Conservation (phyloP, 768 basidiomycete species). For the Nidularia pulvinata region DNA sequence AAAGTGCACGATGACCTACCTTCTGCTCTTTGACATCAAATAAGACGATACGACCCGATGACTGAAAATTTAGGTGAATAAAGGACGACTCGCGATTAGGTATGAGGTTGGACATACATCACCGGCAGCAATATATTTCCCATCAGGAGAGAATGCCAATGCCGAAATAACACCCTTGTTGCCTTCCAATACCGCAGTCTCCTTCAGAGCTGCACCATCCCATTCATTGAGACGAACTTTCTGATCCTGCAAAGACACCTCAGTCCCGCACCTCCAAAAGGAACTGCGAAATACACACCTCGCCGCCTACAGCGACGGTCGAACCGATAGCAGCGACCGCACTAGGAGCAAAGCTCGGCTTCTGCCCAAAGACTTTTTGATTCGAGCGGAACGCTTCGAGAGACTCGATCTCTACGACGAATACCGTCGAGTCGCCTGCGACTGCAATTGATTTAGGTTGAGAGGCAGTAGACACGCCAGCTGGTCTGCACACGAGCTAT, state of each 20-base stretch:
- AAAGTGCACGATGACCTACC: slow-evolving; percentile 28
- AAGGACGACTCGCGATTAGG: neutral
- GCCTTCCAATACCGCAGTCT: slow-evolving; percentile 57
- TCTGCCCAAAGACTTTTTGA: slow-evolving; percentile 62
- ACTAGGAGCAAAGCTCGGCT: slow-evolving; percentile 50
- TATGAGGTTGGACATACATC: slow-evolving; percentile 58
- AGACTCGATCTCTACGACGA: slow-evolving; percentile 55
- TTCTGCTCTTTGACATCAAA: slow-evolving; percentile 70
- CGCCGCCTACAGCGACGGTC: slow-evolving; percentile 72
- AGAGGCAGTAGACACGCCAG: slow-evolving; percentile 47
- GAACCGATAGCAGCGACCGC: slow-evolving; percentile 51
- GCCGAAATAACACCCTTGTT: slow-evolving; percentile 73
- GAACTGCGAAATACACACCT: slow-evolving; percentile 41
- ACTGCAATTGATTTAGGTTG: slow-evolving; percentile 73
- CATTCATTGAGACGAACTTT: slow-evolving; percentile 77
- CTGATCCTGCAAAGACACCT: slow-evolving; percentile 47
- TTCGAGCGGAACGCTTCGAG: slow-evolving; percentile 72
- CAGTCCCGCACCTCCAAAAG: neutral
- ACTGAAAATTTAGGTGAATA: slow-evolving; percentile 35
- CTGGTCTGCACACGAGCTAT: slow-evolving; percentile 34
- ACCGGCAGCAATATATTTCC: slow-evolving; percentile 73
- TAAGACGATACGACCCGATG: slow-evolving; percentile 78
- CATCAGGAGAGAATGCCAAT: slow-evolving; percentile 81
- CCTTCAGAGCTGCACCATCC: slow-evolving; percentile 63
- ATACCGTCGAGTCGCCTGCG: slow-evolving; percentile 59